A percentile compares a stretch with the other conserved stretches of the same genome.
Conservation (phyloP, 345 rosid species). For the Eucalyptus pauciflora region DNA sequence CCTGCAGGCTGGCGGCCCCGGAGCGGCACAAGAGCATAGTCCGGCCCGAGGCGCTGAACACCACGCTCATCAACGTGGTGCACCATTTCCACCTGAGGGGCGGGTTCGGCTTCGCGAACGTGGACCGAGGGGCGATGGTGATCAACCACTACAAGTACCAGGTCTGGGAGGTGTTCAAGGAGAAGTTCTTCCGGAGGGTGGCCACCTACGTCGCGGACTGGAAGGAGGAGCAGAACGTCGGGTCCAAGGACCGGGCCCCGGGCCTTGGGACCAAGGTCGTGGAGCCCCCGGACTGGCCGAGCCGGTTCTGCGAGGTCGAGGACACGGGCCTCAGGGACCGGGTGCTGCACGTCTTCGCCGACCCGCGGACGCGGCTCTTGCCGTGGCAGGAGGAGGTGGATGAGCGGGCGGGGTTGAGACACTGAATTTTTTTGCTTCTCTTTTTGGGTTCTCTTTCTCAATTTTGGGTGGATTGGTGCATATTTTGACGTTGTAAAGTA, state of each 20-base stretch:
- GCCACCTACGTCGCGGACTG: conserved; percentile 91
- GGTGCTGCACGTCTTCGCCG: conserved; percentile 23
- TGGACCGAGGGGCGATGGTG: conserved; percentile 35
- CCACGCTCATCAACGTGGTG: conserved; percentile 62
- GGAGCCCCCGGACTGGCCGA: conserved; percentile 72
- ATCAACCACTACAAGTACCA: conserved; percentile 85
- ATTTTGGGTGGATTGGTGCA: background rate
- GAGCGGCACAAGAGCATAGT: conserved; percentile 94
- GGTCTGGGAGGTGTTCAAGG: conserved; percentile 88
- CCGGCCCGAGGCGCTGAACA: conserved; percentile 60
- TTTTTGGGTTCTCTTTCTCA: background rate
- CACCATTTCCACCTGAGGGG: conserved; percentile 69
- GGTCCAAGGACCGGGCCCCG: conserved; percentile 81
- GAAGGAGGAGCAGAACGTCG: conserved; percentile 55
- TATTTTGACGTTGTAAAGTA: background rate
- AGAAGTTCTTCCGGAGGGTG: conserved; percentile 78
- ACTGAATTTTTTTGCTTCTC: background rate
- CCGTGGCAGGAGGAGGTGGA: conserved; percentile 36
- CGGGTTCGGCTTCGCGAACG: conserved; percentile 28
- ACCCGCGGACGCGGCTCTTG: conserved; percentile 21
- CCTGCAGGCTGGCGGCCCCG: conserved; percentile 38
- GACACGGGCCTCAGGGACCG: conserved; percentile 60
- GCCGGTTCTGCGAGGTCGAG: conserved; percentile 60
- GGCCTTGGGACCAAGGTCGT: conserved; percentile 75
- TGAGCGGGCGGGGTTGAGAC: background rate